Base-by-base conservation (phyloP, 306 rosid genomes). In the Begonia masoniana region DNA sequence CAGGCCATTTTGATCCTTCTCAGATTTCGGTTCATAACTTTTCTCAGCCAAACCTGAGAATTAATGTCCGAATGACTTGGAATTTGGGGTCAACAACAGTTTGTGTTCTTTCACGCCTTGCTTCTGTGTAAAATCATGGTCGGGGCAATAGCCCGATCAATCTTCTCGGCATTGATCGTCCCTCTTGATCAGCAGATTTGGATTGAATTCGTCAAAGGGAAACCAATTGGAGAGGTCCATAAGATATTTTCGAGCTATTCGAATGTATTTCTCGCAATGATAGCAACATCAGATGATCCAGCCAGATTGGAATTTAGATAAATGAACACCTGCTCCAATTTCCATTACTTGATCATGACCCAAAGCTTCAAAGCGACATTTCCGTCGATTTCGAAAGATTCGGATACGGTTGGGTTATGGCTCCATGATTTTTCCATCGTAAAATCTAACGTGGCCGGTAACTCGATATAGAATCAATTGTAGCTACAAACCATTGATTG, bases 241-340 rank as follows among this genome's bases (percentile, higher is more conserved):
- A 71, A 23, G 76, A 47, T 51, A 62, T 65, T 51, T 63, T 73
- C 56, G 73, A 62, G 78, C 70, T 58, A 58, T 58, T 42, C 9
- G 70, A 64, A 52, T 62, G 76, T 58, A 79, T 45, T 49, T 60
- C n/a, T n/a, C 80, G 61, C 65, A 69, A 42, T 52, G 60, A 72
- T 54, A 58, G 61, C 60, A 68, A 68, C 48, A 48, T 73, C 78
- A 42, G 67, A 63, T 43, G 71, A 41, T 17, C 19, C 19, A 17
- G 43, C 82, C 57, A 24, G 77, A 57, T 41, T 82, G 60, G 61
- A 79, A 74, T 9, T 69, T 68, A 1, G 86, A 73, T 50, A 73
- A 41, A 46, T 69, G 88, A 43, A 62, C 72, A 2, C 74, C 68
- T 66, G 74, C 57, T 71, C 83, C 86, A 80, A 65, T 70, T 67